Evolutionary conservation across 805 yeast species (phyloP).

Genomic region (Metschnikowia reukaufii): DNA sequence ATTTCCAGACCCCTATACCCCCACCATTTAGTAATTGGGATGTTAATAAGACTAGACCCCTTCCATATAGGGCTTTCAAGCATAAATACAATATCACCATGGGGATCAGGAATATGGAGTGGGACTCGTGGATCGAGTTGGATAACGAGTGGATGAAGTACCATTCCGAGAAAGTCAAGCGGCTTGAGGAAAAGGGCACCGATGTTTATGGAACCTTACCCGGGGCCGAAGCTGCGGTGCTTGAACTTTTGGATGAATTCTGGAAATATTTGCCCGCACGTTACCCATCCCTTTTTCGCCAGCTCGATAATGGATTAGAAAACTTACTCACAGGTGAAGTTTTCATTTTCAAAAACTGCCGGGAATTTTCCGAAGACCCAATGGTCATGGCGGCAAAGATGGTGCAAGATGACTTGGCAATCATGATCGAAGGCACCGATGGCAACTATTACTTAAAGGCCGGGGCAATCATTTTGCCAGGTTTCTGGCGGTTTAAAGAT

Average conservation of each 20-base stretch:
- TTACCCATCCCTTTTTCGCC: slow-evolving; percentile 54
- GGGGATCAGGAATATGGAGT: slow-evolving; percentile 67
- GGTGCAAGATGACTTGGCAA: slow-evolving; percentile 66
- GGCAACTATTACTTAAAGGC: slow-evolving; percentile 59
- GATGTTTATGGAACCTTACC: slow-evolving; percentile 52
- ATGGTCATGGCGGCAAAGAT: slow-evolving; percentile 56
- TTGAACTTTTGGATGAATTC: slow-evolving; percentile 55
- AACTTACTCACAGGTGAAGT: slow-evolving; percentile 56
- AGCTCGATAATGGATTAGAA: slow-evolving; percentile 47
- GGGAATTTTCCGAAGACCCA: slow-evolving; percentile 46
- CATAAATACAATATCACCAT: slow-evolving; percentile 64
- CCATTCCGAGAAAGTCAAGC: slow-evolving; percentile 51
- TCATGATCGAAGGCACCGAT: slow-evolving; percentile 59
- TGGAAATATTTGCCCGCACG: slow-evolving; percentile 53
- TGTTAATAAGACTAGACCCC: slow-evolving; percentile 48
- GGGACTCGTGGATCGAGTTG: slow-evolving; percentile 63
- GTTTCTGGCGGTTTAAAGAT: slow-evolving; percentile 67
- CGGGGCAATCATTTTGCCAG: slow-evolving; percentile 65
- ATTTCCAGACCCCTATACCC: slow-evolving; percentile 50
- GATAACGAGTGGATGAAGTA: slow-evolving; percentile 64
- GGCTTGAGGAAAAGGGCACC: slow-evolving; percentile 47
- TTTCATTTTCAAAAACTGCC: slow-evolving; percentile 30
- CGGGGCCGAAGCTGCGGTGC: slow-evolving; percentile 52
- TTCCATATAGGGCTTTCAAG: slow-evolving; percentile 67
- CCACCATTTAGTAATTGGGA: slow-evolving; percentile 50